A percentile compares a stretch with the other conserved stretches of the same genome.
Conservation (phyloP, 306 rosid genomes). For the Sesbania bispinosa region DNA sequence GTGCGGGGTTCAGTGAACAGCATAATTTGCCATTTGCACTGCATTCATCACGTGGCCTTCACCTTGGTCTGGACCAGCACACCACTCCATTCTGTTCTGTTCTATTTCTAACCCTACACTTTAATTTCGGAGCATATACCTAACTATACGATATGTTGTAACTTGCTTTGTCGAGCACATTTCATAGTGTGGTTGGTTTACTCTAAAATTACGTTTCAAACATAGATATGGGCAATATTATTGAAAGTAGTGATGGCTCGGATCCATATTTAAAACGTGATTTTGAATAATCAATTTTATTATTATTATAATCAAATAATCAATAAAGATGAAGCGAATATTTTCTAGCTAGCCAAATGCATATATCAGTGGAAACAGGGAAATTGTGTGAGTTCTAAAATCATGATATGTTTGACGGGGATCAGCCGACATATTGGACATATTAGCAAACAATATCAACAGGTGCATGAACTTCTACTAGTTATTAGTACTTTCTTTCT, state of each 20-base stretch:
- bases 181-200: too few relatives aligned
- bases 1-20: constrained; percentile 28
- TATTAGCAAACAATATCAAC: constrained; percentile 30
- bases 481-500: too few relatives aligned
- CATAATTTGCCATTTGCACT: constrained; percentile 18
- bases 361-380: constrained; percentile 35
- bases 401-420: constrained; percentile 50
- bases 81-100: too few relatives aligned
- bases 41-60: constrained; percentile 45
- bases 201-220: too few relatives aligned
- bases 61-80: constrained; percentile 29
- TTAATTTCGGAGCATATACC: constrained; percentile 39
- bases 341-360: constrained; percentile 26
- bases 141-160: constrained; percentile 34
- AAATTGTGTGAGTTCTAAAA: constrained; percentile 34
- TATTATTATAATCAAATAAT: background rate
- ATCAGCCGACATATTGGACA: constrained; percentile 52
- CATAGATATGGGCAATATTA: too few relatives aligned
- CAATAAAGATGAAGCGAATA: constrained; percentile 37
- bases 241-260: too few relatives aligned
- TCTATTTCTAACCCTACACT: constrained; percentile 6
- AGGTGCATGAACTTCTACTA: constrained; percentile 28
- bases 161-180: constrained; percentile 37
- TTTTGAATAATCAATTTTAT: too few relatives aligned
- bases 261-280: too few relatives aligned